Evolutionary conservation across 2,329 filamentous ascomycete species (phyloP).

Genomic region (Penicillium sp.): DNA sequence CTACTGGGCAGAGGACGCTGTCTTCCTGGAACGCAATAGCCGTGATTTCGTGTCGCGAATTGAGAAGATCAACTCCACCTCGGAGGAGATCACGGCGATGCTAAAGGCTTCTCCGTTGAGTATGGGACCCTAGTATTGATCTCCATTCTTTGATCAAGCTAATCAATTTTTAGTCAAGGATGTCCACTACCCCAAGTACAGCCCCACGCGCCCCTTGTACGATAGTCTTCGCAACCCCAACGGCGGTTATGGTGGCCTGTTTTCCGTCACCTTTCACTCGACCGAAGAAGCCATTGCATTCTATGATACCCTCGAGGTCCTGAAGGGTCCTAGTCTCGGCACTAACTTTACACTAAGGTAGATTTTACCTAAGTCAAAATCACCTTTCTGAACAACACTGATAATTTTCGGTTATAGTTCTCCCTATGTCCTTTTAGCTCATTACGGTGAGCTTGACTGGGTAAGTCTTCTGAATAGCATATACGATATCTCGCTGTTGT

Average conservation of each 20-base stretch:
- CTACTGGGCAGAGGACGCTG: conserved; percentile 89
- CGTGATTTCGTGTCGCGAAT: conserved; percentile 84
- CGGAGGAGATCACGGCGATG: conserved; percentile 76
- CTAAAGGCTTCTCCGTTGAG: conserved; percentile 58
- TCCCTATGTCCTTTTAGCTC: conserved; percentile 87
- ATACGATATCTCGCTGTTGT: neutral
- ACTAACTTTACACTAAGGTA: conserved; percentile 89
- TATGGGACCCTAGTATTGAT: conserved; percentile 27
- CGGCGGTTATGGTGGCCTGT: conserved; percentile 84
- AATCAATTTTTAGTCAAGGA: conserved; percentile 58
- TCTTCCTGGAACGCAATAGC: conserved; percentile 95
- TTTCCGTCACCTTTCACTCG: conserved; percentile 77
- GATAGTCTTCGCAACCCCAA: conserved; percentile 70
- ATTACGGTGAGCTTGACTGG: conserved; percentile 93
- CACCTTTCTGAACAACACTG: neutral
- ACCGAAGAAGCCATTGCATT: conserved; percentile 72
- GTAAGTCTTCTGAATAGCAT: conserved; percentile 40
- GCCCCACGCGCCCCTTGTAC: conserved; percentile 67
- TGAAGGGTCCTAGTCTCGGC: conserved; percentile 90
- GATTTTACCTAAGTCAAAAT: conserved; percentile 6
- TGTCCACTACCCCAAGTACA: conserved; percentile 84
- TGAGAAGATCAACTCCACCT: conserved; percentile 78
- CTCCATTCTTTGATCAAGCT: neutral
- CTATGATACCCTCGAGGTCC: conserved; percentile 80
- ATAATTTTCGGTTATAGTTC: conserved; percentile 51